phyloP scores from a whole-genome alignment of 1,284 basidiomycete genomes.

The Rhodotorula glutinis region DNA sequence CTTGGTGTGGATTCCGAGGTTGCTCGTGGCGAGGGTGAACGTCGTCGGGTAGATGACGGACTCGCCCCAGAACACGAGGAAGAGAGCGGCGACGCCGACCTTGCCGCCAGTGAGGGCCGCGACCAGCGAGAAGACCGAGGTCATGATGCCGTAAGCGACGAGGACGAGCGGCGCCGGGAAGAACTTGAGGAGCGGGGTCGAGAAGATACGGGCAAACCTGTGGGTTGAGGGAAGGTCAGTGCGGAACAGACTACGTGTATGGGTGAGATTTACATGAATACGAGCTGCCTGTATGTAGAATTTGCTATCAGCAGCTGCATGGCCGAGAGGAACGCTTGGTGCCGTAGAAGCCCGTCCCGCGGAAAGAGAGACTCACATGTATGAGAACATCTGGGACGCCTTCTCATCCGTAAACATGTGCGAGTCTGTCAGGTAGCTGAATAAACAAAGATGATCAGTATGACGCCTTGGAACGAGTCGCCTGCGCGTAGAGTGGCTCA shows the following conservation, averaged over 20 bases:
- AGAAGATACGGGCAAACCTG: constrained; percentile 55
- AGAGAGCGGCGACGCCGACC: constrained; percentile 62
- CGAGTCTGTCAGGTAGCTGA: constrained; percentile 55
- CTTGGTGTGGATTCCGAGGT: constrained; percentile 67
- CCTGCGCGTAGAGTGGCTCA: too few relatives aligned
- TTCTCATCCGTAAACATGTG: constrained; percentile 57
- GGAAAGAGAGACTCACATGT: too few relatives aligned
- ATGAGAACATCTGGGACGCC: constrained; percentile 65
- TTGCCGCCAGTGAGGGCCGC: constrained; percentile 58
- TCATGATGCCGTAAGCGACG: constrained; percentile 57
- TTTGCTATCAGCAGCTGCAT: too few relatives aligned
- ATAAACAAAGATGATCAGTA: background rate
- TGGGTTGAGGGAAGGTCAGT: background rate
- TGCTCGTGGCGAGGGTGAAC: constrained; percentile 67
- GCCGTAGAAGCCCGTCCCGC: too few relatives aligned
- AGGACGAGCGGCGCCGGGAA: constrained; percentile 65
- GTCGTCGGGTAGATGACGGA: constrained; percentile 49
- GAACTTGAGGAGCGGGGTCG: constrained; percentile 61
- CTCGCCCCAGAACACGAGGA: constrained; percentile 62
- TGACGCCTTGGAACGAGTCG: background rate
- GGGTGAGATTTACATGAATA: constrained; percentile 55
- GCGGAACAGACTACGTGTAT: background rate
- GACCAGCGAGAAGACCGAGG: constrained; percentile 58
- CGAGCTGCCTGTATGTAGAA: constrained; percentile 68
- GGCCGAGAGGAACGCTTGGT: too few relatives aligned